Base-by-base conservation (phyloP, 768 basidiomycete genomes). In the Zangia roseola region DNA sequence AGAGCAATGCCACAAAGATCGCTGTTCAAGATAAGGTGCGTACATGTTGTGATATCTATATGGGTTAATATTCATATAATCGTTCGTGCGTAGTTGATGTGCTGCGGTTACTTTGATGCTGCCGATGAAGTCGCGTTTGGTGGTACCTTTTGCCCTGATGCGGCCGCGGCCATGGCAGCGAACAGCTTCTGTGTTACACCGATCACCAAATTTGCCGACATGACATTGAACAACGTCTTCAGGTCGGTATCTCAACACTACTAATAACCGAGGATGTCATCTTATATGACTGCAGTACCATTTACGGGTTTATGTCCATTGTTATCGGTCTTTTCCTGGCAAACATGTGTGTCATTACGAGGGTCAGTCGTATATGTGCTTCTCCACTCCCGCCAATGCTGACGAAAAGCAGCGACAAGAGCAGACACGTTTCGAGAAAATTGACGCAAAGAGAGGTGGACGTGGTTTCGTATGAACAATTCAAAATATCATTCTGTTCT, bases 371-470 rank as follows among this genome's bases (percentile, higher is more conserved):
- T 14, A 9, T 40, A 9, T 40, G 21, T 0, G 4, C 16, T 21
- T n/a, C 10, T 38, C 31, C 8, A 20, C 39, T 17, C 31, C 10
- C 25, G 36, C 25, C 1, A 5, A 10, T 25, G 43, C 49, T 62
- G 25, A 63, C 46, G 20, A 20, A 43, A 40, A 50, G 43, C 72
- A 91, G 89, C 80, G 91, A 58, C 73, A 83, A 64, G 85, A 93
- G 69, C 75, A 80, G 48, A 86, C 88, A 58, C 84, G 92, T 30
- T 94, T 95, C 78, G 84, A 81, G 75, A 87, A 78, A 71, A 94
- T 95, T 54, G 91, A 94, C 57, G 81, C 81, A 47, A 95, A 94
- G 71, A 85, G 89, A 55, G 91, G 90, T 54, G 90, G 91, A 42
- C 73, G 76, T 53, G 88, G 90, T 53, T 95, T 95, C 60, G 91